Conservation (phyloP, 2,329 filamentous ascomycete genomes). For the Aschersonia sp. region DNA sequence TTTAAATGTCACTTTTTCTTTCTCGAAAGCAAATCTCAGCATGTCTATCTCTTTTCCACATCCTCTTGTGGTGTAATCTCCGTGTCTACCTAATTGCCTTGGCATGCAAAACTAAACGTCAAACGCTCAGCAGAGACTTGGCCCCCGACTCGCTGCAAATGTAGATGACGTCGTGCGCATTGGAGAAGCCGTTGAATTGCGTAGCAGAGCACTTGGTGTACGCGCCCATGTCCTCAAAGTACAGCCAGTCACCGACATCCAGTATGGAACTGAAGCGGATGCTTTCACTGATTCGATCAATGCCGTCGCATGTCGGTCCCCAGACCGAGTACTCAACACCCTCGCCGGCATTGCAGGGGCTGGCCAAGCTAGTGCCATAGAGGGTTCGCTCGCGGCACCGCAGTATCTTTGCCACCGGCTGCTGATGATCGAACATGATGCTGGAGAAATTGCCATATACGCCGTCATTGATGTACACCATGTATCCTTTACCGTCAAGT, state of each 20-base stretch:
- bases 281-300: conserved; percentile 81
- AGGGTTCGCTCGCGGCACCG: conserved; percentile 42
- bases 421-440: conserved; percentile 98
- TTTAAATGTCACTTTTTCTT: too few species aligned
- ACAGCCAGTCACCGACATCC: conserved; percentile 93
- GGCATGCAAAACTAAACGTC: too few species aligned
- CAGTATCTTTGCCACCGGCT: conserved; percentile 73
- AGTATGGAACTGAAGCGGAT: conserved; percentile 64
- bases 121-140: conserved; percentile 44
- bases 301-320: conserved; percentile 96
- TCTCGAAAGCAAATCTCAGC: too few species aligned
- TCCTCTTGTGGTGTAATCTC: too few species aligned
- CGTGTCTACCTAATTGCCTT: too few species aligned
- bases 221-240: conserved; percentile 97
- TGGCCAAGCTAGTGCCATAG: conserved; percentile 40
- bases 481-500: conserved; percentile 60
- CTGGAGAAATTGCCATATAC: conserved; percentile 98
- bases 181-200: conserved; percentile 92
- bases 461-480: conserved; percentile 96
- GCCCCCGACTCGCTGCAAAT: conserved; percentile 89
- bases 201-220: conserved; percentile 98
- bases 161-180: conserved; percentile 86
- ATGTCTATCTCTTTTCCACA: too few species aligned
- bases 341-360: conserved; percentile 27
- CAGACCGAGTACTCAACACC: conserved; percentile 85